A percentile compares a stretch with the other conserved stretches of the same genome.
Conservation (phyloP, 2,329 filamentous ascomycete genomes). For the Hypomyces rosellus region DNA sequence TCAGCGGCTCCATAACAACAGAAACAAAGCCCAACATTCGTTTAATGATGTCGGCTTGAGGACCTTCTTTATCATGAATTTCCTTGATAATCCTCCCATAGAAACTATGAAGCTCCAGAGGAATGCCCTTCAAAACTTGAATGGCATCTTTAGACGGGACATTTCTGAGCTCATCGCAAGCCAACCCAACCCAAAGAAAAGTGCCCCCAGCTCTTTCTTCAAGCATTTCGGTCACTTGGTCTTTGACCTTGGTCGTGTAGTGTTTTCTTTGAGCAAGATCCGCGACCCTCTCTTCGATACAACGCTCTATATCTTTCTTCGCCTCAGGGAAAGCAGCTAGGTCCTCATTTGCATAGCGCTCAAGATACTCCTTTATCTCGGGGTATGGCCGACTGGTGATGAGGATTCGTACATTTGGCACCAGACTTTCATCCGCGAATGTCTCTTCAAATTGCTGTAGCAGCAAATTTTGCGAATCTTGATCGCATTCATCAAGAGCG, state of each 20-base stretch:
- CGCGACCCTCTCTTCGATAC: constrained; percentile 15
- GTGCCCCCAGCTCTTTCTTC: constrained; percentile 17
- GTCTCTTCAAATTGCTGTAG: no score
- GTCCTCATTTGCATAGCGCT: constrained; percentile 11
- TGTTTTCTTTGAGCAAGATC: constrained; percentile 12
- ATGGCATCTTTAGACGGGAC: constrained; percentile 16
- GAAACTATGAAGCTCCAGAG: constrained; percentile 14
- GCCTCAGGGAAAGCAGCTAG: constrained; percentile 16
- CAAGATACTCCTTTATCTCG: no score
- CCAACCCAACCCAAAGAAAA: constrained; percentile 20
- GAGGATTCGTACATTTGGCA: no score
- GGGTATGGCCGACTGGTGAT: no score
- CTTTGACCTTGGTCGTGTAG: constrained; percentile 14
- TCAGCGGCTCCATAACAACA: constrained; percentile 9
- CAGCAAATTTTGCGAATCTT: no score
- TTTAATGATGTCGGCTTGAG: not conserved
- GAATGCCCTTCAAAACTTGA: constrained; percentile 7
- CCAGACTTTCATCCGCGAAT: no score
- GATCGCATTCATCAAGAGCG: no score
- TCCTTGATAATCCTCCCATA: constrained; percentile 12
- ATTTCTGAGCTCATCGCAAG: constrained; percentile 16
- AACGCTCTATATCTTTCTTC: constrained; percentile 14
- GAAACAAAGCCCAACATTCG: constrained; percentile 11
- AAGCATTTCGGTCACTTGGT: constrained; percentile 14
- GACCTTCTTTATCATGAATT: not conserved